Percentiles rank a stretch among this genome's conserved stretches.
Evolutionary conservation across 1,284 basidiomycete genomes (phyloP).

Genomic region (Somion occarium): DNA sequence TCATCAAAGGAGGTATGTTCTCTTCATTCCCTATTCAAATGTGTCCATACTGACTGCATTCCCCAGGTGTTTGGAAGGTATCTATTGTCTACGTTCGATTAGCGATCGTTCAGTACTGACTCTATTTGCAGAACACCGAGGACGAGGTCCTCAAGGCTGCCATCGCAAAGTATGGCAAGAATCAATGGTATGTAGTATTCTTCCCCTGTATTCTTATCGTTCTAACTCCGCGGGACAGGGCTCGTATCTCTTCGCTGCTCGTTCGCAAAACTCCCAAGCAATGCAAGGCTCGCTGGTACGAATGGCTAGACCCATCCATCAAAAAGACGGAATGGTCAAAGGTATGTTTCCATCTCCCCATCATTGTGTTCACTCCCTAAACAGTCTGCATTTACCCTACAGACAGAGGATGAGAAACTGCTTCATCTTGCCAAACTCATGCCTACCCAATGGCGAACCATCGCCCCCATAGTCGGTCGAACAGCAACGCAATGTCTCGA

Average conservation of each 20-base stretch:
- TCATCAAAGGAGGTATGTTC: slow-evolving; percentile 85
- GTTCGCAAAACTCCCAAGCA: slow-evolving; percentile 99
- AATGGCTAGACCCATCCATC: slow-evolving; percentile 99
- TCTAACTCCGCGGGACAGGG: slow-evolving; percentile 48
- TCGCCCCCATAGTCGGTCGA: slow-evolving; percentile 98
- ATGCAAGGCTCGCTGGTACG: slow-evolving; percentile 99
- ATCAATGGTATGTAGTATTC: slow-evolving; percentile 70
- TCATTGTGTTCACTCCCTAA: not conserved
- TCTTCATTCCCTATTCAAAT: too few relatives aligned
- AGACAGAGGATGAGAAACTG: slow-evolving; percentile 98
- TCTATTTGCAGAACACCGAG: slow-evolving; percentile 71
- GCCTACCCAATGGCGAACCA: slow-evolving; percentile 99
- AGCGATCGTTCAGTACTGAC: slow-evolving; percentile 13
- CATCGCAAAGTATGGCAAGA: slow-evolving; percentile 97
- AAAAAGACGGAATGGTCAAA: slow-evolving; percentile 99
- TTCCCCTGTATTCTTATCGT: not conserved
- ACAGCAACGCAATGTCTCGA: slow-evolving; percentile 98
- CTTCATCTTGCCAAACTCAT: slow-evolving; percentile 97
- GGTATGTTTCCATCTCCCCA: slow-evolving; percentile 50
- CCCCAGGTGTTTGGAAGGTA: slow-evolving; percentile 68
- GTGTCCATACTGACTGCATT: slow-evolving; percentile 7
- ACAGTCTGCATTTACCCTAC: slow-evolving; percentile 7
- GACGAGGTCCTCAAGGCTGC: slow-evolving; percentile 97
- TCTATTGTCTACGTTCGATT: slow-evolving; percentile 1
- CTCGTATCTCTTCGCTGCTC: slow-evolving; percentile 95